Evolutionary conservation across 2,329 filamentous ascomycete species (phyloP), one percentile per base, ranked within the genome.

Genomic region (Epichloe sibirici): DNA sequence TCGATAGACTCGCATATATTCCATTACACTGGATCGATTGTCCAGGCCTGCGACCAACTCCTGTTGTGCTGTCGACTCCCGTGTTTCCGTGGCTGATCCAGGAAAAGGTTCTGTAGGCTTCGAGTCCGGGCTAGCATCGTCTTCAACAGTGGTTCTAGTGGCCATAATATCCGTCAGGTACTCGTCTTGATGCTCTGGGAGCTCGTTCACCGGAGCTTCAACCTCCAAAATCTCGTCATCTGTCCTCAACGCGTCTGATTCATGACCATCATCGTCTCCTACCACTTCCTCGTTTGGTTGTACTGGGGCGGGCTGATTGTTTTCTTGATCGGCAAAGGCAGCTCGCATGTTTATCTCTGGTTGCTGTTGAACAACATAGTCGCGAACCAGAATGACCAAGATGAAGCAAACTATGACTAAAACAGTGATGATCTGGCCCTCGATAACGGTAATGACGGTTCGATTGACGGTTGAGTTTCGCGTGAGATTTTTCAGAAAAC

Each of bases 341-440:
- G 78, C 84, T 0, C 82, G 85, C 73, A 93, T 84, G 61, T 95
- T 94, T 59, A 93, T 85, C 57, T 90, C 85, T 5, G 91, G 93
- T 64, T 98, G 93, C 66, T 98, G 93, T 66, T 98, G 93, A 9
- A 98, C 90, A 49, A 98, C 93, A 78, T 95, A 98, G 70, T 98
- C 93, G 46, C 94, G 77, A 46, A 98, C 96, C 4, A 98, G 71
- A 59, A 98, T 98, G 43, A 98, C 83, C n/a, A 98, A 73, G 54
- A 98, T 96, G 67, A 97, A 98, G 53, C 86, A 90, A 45, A 95
- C 78, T 7, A 98, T 91, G 49, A 97, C 88, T 11, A 94, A 72
- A 5, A 96, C 72, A 0, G 91, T 98, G 59, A 98, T 95, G 47
- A 97, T 80, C 64, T 95, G 90, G 4, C 93, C 93, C 70, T 98